Percentiles rank a stretch among this genome's conserved stretches.
Evolutionary conservation across 2,329 filamentous ascomycete species (phyloP).

Genomic region (Ophioceras dolichostomum): DNA sequence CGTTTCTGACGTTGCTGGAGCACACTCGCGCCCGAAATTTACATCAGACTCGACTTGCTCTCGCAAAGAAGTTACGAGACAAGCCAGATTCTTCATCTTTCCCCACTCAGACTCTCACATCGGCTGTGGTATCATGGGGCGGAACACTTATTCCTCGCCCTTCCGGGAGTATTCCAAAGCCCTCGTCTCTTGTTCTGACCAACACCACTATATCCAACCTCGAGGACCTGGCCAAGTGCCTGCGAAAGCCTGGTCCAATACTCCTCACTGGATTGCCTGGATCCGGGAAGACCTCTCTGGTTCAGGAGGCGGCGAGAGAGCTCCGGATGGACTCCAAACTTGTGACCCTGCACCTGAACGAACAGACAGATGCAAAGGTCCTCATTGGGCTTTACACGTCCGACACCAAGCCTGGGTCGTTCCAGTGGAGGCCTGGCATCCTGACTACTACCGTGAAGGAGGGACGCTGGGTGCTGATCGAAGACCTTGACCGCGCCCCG

Average conservation of each 20-base stretch:
- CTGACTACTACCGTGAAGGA: constrained; percentile 88
- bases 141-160: constrained; percentile 54
- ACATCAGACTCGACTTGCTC: constrained; percentile 23
- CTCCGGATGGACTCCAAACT: constrained; percentile 71
- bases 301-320: constrained; percentile 69
- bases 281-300: constrained; percentile 78
- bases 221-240: constrained; percentile 49
- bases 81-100: constrained; percentile 6
- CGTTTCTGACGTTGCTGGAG: constrained; percentile 53
- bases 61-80: constrained; percentile 15
- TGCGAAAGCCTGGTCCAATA: constrained; percentile 60
- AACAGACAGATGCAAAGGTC: constrained; percentile 96
- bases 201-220: constrained; percentile 63
- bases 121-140: constrained; percentile 52
- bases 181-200: constrained; percentile 53
- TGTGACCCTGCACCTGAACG: constrained; percentile 92
- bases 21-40: constrained; percentile 37
- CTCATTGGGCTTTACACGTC: constrained; percentile 90
- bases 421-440: constrained; percentile 85
- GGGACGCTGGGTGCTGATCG: constrained; percentile 92
- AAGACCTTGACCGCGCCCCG: constrained; percentile 90
- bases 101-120: constrained; percentile 31
- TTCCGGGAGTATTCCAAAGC: constrained; percentile 30
- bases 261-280: constrained; percentile 75
- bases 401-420: constrained; percentile 75